These are phyloP conservation scores for Aspergillus carlsbadensis DNA, from an alignment of 495 filamentous ascomycete species.

Conservation along the genomic window DNA sequence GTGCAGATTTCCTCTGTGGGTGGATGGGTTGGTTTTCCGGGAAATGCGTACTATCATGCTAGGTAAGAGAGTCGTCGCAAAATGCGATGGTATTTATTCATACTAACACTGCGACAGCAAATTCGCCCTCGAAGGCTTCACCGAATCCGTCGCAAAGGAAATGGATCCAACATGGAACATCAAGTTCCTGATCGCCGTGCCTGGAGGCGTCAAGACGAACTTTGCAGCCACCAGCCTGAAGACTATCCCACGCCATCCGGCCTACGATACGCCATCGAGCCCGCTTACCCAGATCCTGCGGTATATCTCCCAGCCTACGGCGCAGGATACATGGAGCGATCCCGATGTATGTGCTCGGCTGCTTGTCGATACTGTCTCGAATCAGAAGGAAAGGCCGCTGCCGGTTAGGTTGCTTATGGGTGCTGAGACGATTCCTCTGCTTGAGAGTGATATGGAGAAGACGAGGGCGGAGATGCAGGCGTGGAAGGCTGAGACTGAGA, in stretches of 20 bases:
- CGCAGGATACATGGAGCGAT: constrained; percentile 22
- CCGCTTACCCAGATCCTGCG: constrained; percentile 18
- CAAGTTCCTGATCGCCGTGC: constrained; percentile 22
- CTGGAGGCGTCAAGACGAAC: constrained; percentile 26
- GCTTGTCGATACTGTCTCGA: constrained; percentile 21
- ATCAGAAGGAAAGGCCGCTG: constrained; percentile 13
- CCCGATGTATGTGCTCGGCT: constrained; percentile 24
- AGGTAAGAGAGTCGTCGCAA: constrained; percentile 15
- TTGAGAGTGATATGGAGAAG: constrained; percentile 19
- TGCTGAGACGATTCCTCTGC: constrained; percentile 19
- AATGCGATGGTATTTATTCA: neutral
- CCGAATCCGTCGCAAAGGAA: constrained; percentile 51
- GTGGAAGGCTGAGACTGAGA: constrained; percentile 21
- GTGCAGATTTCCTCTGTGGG: constrained; percentile 55
- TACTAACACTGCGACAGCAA: no score
- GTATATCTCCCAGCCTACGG: constrained; percentile 16
- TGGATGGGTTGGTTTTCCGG: constrained; percentile 45
- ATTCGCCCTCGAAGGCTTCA: constrained; percentile 57
- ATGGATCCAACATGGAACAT: constrained; percentile 49
- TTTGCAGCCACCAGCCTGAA: constrained; percentile 19
- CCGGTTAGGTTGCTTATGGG: constrained; percentile 25
- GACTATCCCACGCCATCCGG: constrained; percentile 17
- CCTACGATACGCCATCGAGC: constrained; percentile 18
- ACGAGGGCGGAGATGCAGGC: constrained; percentile 21
- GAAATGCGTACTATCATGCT: constrained; percentile 53